Conservation (phyloP, 257 asterid genomes). For the Petunia secreta region DNA sequence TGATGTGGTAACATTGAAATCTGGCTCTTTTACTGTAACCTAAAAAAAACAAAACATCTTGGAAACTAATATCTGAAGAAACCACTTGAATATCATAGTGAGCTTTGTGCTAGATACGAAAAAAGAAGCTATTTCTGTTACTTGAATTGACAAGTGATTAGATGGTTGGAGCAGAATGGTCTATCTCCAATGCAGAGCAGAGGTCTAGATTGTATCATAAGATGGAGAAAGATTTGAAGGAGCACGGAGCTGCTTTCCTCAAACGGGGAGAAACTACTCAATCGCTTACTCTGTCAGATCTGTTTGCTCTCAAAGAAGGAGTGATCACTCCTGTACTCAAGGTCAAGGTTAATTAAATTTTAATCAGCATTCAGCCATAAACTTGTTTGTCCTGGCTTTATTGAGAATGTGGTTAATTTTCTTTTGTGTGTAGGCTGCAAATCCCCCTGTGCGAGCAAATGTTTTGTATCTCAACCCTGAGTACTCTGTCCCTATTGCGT, state of each 20-base stretch:
- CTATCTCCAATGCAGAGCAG: constrained; percentile 56
- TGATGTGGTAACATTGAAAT: not conserved
- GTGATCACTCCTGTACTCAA: constrained; percentile 64
- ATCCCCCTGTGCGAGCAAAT: constrained; percentile 93
- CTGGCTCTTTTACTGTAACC: not conserved
- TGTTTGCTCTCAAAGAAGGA: constrained; percentile 69
- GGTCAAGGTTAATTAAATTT: constrained; percentile 48
- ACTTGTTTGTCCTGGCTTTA: constrained; percentile 17
- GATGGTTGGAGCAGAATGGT: constrained; percentile 41
- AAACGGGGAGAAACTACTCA: constrained; percentile 90
- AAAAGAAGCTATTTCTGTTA: not conserved
- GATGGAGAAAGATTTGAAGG: constrained; percentile 80
- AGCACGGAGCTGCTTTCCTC: constrained; percentile 82
- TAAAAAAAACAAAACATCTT: not conserved
- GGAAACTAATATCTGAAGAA: not conserved
- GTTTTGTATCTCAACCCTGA: constrained; percentile 70
- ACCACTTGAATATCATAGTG: not conserved
- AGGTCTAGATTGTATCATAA: constrained; percentile 70
- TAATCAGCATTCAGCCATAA: not conserved
- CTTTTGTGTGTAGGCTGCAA: constrained; percentile 57
- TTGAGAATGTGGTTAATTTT: constrained; percentile 29
- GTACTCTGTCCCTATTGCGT: constrained; percentile 79
- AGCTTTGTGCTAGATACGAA: not conserved
- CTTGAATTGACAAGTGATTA: constrained; percentile 29
- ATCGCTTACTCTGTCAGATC: constrained; percentile 79